Percentiles rank a stretch among this genome's conserved stretches.
Conservation (phyloP, 441 rosid genomes). For the Gossypium davidsonii region DNA sequence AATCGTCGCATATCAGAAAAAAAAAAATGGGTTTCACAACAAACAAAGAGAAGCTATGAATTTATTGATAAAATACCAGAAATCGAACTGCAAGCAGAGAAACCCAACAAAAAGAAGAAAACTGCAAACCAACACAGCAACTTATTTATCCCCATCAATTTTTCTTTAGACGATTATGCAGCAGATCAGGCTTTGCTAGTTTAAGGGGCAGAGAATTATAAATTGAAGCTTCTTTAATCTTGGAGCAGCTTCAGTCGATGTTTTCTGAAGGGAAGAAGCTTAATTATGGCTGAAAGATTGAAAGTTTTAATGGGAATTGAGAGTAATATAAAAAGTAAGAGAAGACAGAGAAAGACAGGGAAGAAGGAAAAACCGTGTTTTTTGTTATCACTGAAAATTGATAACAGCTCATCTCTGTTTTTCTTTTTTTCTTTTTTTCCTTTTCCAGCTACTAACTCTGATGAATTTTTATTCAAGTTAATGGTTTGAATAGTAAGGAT, state of each 20-base stretch:
- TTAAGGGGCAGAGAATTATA: not conserved
- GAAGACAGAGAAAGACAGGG: not conserved
- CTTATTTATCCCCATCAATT: slow-evolving; percentile 11
- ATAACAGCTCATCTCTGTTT: not conserved
- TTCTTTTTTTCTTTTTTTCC: not conserved
- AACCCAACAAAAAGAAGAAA: slow-evolving; percentile 13
- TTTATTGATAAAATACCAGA: slow-evolving; percentile 12
- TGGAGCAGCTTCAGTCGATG: not conserved
- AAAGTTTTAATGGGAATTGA: not conserved
- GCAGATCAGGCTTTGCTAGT: not conserved
- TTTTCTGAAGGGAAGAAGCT: not conserved
- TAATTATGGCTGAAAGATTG: not conserved
- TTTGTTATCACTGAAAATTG: not conserved
- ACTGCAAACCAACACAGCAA: not conserved
- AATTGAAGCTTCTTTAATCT: not conserved
- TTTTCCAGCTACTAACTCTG: not conserved
- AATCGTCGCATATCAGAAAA: not conserved
- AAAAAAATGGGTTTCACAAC: not conserved
- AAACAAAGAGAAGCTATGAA: not conserved
- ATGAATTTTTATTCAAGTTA: not conserved
- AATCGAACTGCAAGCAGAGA: slow-evolving; percentile 19
- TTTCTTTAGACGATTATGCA: not conserved
- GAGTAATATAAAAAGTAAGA: not conserved
- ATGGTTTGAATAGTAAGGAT: no score
- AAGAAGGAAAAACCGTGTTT: not conserved